Evolutionary conservation across 345 rosid genomes (phyloP), one percentile per base, ranked within the genome.

Genomic region (Hirschfeldia incana): DNA sequence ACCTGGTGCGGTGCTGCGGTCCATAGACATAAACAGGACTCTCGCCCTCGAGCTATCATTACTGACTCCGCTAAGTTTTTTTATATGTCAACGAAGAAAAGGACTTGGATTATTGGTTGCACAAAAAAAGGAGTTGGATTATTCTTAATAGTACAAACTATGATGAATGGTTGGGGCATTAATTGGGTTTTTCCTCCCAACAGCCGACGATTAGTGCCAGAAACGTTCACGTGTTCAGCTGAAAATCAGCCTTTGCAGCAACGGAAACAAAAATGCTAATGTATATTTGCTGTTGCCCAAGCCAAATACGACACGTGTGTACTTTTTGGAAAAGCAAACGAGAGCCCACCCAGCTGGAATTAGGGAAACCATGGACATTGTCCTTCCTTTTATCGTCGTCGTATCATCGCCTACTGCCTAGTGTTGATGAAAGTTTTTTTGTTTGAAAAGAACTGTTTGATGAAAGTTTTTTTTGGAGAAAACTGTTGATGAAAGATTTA

Each of bases 351-450:
- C 60, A 55, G 65, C 53, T 46, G 69, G 74, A 70, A 64, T 65
- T 37, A 71, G 32, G 70, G 70, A 75, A 77, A 77, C 81, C 71
- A 69, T 10, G 58, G 33, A 44, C 28, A 51, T 32, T 16, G 63
- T 34, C 68, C 53, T 44, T 34, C 68, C 53, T 44, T 44, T 26
- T 37, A 3, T 17, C 64, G 33, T 21, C 68, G 60, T 59, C 58
- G 64, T 60, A 60, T 60, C 63, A 27, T 27, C 33, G 6, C n/a
- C 34, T 27, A 59, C 12, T 51, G 46, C 46, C 46, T 39, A 9
- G 13, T 39, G 46, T 39, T 39, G 10, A 39, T 39, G 59, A 16
- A 53, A 53, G 59, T 16, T 15, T 21, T 21, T 21, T 21, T 21
- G 21, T 21, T 21, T 21, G 21, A 21, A 21, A 21, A 21, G 21